Percentiles rank a stretch among this genome's conserved stretches.
Conservation (phyloP, 768 basidiomycete genomes). For the Suillus fuscotomentosus region DNA sequence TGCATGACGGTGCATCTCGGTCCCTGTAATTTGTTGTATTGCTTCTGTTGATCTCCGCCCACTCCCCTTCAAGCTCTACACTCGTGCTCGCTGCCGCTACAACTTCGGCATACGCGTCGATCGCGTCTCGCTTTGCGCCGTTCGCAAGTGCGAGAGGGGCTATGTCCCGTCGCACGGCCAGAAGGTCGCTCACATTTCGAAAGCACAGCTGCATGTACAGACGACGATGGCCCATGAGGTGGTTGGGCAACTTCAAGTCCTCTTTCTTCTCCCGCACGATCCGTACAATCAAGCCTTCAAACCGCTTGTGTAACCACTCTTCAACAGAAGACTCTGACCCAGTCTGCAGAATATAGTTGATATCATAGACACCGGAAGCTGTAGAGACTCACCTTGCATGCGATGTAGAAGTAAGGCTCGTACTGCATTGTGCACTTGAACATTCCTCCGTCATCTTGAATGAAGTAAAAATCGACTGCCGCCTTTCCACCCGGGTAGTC, state of each 20-base stretch:
- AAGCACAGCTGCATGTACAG: conserved; percentile 89
- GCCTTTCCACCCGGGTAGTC: conserved; percentile 82
- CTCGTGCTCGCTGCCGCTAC: conserved; percentile 72
- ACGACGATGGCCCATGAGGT: conserved; percentile 91
- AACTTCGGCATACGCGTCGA: conserved; percentile 98
- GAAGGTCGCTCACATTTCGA: conserved; percentile 90
- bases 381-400: conserved; percentile 73
- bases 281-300: conserved; percentile 81
- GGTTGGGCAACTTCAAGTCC: conserved; percentile 93
- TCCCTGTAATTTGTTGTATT: conserved; percentile 46
- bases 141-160: conserved; percentile 89
- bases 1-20: conserved; percentile 84
- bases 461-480: conserved; percentile 96
- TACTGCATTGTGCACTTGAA: conserved; percentile 93
- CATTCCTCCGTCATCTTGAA: conserved; percentile 94
- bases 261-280: conserved; percentile 85
- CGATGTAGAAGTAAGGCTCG: conserved; percentile 93
- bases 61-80: conserved; percentile 68
- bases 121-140: conserved; percentile 87
- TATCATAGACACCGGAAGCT: background rate
- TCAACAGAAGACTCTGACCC: conserved; percentile 90
- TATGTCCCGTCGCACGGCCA: conserved; percentile 83
- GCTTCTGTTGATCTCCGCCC: conserved; percentile 45
- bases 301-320: conserved; percentile 93
- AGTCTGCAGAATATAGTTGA: conserved; percentile 41